Percentiles rank a stretch among this genome's conserved stretches.
Conservation (phyloP, 1,139 yeast species). For the Yamadazyma oceani region DNA sequence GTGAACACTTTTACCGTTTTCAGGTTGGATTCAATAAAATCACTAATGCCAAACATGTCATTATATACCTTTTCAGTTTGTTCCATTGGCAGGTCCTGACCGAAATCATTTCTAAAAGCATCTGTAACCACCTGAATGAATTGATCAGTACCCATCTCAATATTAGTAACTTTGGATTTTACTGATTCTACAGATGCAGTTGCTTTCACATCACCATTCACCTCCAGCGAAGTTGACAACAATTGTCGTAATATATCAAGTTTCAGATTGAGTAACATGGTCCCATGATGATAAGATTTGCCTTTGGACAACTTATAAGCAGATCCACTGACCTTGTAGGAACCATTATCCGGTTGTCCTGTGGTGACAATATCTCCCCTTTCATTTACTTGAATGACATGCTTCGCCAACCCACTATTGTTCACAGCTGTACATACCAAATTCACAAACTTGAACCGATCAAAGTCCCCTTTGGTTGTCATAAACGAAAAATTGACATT, state of each 20-base stretch:
- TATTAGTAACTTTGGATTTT: constrained; percentile 70
- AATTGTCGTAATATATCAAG: constrained; percentile 57
- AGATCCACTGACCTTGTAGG: constrained; percentile 78
- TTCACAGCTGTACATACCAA: constrained; percentile 55
- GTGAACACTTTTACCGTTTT: constrained; percentile 16
- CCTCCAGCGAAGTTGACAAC: constrained; percentile 35
- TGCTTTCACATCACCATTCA: constrained; percentile 53
- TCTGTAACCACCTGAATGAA: constrained; percentile 49
- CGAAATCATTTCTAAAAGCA: constrained; percentile 45
- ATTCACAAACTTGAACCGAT: constrained; percentile 60
- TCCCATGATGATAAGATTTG: constrained; percentile 91
- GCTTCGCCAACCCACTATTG: constrained; percentile 15
- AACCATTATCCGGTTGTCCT: constrained; percentile 24
- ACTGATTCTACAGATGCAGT: constrained; percentile 72
- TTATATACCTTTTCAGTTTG: constrained; percentile 18
- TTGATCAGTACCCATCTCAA: constrained; percentile 43
- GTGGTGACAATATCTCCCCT: constrained; percentile 76
- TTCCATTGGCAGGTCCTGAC: constrained; percentile 12
- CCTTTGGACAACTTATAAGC: constrained; percentile 86
- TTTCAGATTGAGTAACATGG: constrained; percentile 78
- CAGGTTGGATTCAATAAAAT: constrained; percentile 25
- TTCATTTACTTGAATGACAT: constrained; percentile 47
- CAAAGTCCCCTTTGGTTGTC: constrained; percentile 66
- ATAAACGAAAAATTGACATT: constrained; percentile 86
- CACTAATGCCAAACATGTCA: constrained; percentile 36